Base-by-base conservation (phyloP, 306 rosid species). In the Alnus glutinosa region DNA sequence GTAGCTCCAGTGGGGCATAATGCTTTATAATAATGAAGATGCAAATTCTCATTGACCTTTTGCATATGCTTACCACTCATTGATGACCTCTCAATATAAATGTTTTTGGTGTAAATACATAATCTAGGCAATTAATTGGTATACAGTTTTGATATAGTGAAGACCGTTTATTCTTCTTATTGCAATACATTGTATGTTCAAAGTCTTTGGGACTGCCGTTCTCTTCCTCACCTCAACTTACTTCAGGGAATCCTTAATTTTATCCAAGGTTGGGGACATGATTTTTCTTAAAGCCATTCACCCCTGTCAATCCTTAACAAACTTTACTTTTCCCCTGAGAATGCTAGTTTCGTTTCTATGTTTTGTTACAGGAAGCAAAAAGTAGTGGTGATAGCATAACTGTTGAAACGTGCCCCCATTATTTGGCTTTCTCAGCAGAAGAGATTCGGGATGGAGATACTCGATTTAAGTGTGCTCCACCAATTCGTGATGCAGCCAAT, bases 381-480 rank as follows among this genome's bases (percentile, higher is more conserved):
- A 63, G 47, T 51, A 74, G 80, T 0, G 97, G 98, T 19, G 97
- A 95, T 83, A 91, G 98, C 83, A 63, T 92, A 58, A 91, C 90
- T 57, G 94, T 95, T 68, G 98, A 95, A 88, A 95, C 97, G 1
- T 93, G 98, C 81, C 83, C 98, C 18, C 98, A 95, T 86, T 95
- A 95, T 86, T 80, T 95, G 59, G 89, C 98, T 80, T 92, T 95
- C 86, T 87, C 94, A 0, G 80, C 94, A 32, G 98, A 91, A 83
- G 96, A 91, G 85, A 90, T 95, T 79, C 85, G 46, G 14, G 87
- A 90, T 77, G 91, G 94, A 79, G 96, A 95, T 76, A 95, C 98
- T 70, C 96, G 97, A 54, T 91, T 88, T 34, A 95, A 95, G 88
- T 95, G 98, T 84, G 85, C 98, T 82, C 98, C 98, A 3, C 98